These are phyloP conservation scores for Prinsepia uniflora DNA, from an alignment of 306 rosid species.

Conservation along the genomic window DNA sequence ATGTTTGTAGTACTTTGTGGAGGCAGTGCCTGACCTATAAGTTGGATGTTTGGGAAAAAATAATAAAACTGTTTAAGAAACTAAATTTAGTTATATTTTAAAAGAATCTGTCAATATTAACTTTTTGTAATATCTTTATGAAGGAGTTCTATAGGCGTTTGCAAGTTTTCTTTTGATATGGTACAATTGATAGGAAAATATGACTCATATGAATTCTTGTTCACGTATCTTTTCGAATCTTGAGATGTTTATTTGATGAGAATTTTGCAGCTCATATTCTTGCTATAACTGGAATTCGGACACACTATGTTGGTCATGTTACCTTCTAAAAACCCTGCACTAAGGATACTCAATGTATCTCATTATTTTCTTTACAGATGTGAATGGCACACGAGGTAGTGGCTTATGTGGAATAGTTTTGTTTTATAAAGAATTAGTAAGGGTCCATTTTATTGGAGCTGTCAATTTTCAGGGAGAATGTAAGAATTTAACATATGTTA, in stretches of 20 bases:
- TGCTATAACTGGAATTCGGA: not conserved
- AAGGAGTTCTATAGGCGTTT: too few species aligned
- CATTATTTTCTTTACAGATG: not conserved
- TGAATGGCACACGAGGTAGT: not conserved
- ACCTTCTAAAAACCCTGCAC: not conserved
- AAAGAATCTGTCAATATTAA: not conserved
- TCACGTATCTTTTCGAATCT: not conserved
- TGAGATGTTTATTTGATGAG: not conserved
- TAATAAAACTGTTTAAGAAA: not conserved
- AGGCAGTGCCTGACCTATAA: not conserved
- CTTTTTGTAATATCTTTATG: not conserved
- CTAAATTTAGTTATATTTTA: not conserved
- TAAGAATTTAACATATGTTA: not conserved
- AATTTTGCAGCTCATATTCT: not conserved
- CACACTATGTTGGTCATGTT: not conserved
- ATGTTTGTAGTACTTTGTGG: not conserved
- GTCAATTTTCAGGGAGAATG: not conserved
- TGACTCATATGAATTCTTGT: not conserved
- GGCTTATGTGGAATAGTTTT: not conserved
- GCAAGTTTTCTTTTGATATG: not conserved
- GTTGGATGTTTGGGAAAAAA: not conserved
- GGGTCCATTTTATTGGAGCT: not conserved
- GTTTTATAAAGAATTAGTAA: not conserved
- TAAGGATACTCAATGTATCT: not conserved
- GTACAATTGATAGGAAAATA: not conserved